Base-by-base conservation (phyloP, 306 rosid species). In the Hippophae gyantsensis region DNA sequence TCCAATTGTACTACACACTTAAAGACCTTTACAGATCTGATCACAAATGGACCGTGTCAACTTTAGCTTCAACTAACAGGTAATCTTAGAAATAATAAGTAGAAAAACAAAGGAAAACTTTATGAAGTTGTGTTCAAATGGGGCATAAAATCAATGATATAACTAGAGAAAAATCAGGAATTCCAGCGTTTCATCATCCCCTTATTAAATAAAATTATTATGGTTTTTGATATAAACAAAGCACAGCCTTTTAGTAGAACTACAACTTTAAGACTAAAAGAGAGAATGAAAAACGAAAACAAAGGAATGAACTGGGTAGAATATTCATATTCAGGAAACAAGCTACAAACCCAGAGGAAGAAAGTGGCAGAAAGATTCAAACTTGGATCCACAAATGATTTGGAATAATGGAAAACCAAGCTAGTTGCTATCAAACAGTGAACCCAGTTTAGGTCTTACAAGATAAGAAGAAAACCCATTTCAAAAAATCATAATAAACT, bases 131-230 rank as follows among this genome's bases (percentile, higher is more conserved):
- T 42, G 51, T 46, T 43, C 32, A 56, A 52, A 67, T 52, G 40
- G 63, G 42, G 57, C 66, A 69, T 25, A 56, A 59, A 65, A 71
- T 56, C 53, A 32, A 69, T n/a, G 18, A 52, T 61, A 56, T 49
- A 7, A 51, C 60, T 55, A 42, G 59, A 14, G 62, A 71, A 76
- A 60, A 78, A 54, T 74, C 78, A 18, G 49, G 62, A 67, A 69
- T 82, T 76, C 76, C 54, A 73, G 66, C 48, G 25, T 8, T 42
- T 68, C 64, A 75, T 60, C 72, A 49, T 53, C 53, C 56, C 75
- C 74, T 42, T 44, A 59, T 14, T 55, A 54, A 74, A 69, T 54
- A 43, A 54, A 56, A 13, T 7, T 56, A 60, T 10, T 50, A 13
- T 46, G 61, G 13, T 43, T 50, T 59, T 67, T 10, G 23, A 14